Evolutionary conservation across 768 basidiomycete genomes (phyloP), one percentile per base, ranked within the genome.

Genomic region (Suillus brevipes): DNA sequence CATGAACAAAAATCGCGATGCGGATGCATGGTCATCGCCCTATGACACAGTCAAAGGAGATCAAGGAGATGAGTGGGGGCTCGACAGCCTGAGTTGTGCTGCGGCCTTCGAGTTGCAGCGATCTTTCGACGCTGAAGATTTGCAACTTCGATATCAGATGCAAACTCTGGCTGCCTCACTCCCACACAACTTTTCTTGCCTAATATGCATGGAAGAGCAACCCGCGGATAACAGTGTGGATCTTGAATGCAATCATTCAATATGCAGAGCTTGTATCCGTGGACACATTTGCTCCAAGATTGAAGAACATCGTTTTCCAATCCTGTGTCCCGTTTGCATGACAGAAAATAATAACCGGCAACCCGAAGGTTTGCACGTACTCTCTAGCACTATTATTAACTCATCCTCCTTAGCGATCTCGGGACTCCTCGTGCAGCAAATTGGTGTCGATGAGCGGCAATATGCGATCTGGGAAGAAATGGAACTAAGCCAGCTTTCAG

Each of bases 261-360:
- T 85, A 70, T 90, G 89, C 72, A 77, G 84, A 59, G 70, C 75
- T 2, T 90, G 89, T 69, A 66, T 89, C 58, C 75, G 71, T 62
- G 66, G 65, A 5, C 82, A 84, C 60, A 74, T 84, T 14, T 68
- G 68, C 37, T 75, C 81, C 6, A 83, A 83, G 72, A 77, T 90
- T 23, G 76, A 78, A 18, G 85, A 86, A 43, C 81, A 80, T 61
- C 81, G 80, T 12, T 89, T 82, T 57, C 89, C 89, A 5, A 83
- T 90, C 37, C 70, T 83, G 14, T 90, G 89, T 72, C 89, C 89
- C 1, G 68, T 82, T 38, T 91, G 89, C 65, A 73, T 77, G 16
- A 72, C 77, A 18, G 70, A 74, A 37, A 69, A 66, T 12, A 64
- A 71, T 16, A 64, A 66, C 9, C 14, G 40, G 14, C 68, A 71